Conservation (phyloP, 306 rosid species). For the Begonia loranthoides region DNA sequence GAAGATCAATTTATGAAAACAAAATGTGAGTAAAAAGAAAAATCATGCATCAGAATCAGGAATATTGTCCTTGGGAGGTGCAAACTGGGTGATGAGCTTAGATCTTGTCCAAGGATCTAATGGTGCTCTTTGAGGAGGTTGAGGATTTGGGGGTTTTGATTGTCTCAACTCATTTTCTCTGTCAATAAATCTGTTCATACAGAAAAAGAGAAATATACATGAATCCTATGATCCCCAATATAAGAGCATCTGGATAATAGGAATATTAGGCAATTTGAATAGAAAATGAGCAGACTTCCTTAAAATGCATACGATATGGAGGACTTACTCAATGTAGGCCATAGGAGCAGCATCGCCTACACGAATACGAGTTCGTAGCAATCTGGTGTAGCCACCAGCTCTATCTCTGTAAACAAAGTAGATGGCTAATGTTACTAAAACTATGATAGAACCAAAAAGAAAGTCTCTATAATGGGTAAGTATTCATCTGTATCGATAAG, state of each 20-base stretch:
- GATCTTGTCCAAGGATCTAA: slow-evolving; percentile 83
- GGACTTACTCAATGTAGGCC: slow-evolving; percentile 85
- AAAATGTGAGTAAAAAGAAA: not conserved
- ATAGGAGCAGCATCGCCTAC: slow-evolving; percentile 96
- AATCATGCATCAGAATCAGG: slow-evolving; percentile 34
- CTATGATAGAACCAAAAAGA: no score
- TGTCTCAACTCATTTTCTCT: slow-evolving; percentile 77
- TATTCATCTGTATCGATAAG: slow-evolving; percentile 72
- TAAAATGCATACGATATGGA: no score
- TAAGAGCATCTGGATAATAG: not conserved
- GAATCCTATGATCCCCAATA: not conserved
- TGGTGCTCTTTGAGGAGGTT: slow-evolving; percentile 58
- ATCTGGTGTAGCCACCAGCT: slow-evolving; percentile 84
- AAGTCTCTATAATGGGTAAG: no score
- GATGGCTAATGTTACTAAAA: no score
- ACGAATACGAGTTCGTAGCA: slow-evolving; percentile 88
- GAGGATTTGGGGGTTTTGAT: slow-evolving; percentile 77
- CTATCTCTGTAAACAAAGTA: slow-evolving; percentile 45
- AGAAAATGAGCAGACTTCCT: no score
- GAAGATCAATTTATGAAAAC: no score
- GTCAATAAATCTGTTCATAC: slow-evolving; percentile 52
- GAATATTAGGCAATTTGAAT: no score
- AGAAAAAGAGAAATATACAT: no score
- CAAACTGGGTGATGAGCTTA: slow-evolving; percentile 54
- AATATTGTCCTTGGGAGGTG: slow-evolving; percentile 63